These are phyloP conservation scores for Rhodotorula mucilaginosa DNA, from an alignment of 1,284 basidiomycete species.

Conservation along the genomic window DNA sequence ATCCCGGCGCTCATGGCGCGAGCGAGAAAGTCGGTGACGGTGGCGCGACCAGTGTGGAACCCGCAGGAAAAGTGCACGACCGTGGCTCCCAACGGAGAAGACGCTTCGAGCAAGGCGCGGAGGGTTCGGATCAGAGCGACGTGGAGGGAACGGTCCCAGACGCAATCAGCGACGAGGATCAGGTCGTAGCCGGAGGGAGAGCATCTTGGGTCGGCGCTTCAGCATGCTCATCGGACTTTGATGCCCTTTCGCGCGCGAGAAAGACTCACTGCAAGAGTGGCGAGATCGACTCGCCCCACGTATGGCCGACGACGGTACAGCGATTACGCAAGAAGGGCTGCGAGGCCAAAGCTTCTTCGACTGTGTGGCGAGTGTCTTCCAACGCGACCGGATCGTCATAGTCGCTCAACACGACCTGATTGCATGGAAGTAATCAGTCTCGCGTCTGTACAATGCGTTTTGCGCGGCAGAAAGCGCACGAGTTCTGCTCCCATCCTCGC, in stretches of 20 bases:
- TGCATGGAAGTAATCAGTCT: background rate
- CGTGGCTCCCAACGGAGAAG: background rate
- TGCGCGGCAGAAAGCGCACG: constrained; percentile 1
- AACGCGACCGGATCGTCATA: constrained; percentile 13
- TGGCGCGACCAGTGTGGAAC: constrained; percentile 19
- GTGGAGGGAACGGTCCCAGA: constrained; percentile 9
- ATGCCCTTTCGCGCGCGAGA: no score
- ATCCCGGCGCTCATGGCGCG: background rate
- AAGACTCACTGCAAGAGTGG: background rate
- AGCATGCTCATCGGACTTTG: background rate
- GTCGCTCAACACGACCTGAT: constrained; percentile 22
- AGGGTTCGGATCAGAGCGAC: background rate
- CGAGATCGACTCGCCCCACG: constrained; percentile 3
- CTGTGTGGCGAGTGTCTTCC: background rate
- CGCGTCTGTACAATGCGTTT: no score
- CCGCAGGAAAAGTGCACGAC: constrained; percentile 13
- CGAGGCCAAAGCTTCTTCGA: background rate
- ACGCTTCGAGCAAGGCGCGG: background rate
- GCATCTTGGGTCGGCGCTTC: background rate
- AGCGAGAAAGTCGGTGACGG: constrained; percentile 15
- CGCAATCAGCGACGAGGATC: constrained; percentile 25
- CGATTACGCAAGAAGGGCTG: background rate
- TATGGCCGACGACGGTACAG: constrained; percentile 1
- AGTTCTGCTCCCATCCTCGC: constrained; percentile 11
- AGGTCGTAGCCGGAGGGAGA: constrained; percentile 7